Evolutionary conservation across 768 basidiomycete species (phyloP).

Genomic region (Mycena filopes): DNA sequence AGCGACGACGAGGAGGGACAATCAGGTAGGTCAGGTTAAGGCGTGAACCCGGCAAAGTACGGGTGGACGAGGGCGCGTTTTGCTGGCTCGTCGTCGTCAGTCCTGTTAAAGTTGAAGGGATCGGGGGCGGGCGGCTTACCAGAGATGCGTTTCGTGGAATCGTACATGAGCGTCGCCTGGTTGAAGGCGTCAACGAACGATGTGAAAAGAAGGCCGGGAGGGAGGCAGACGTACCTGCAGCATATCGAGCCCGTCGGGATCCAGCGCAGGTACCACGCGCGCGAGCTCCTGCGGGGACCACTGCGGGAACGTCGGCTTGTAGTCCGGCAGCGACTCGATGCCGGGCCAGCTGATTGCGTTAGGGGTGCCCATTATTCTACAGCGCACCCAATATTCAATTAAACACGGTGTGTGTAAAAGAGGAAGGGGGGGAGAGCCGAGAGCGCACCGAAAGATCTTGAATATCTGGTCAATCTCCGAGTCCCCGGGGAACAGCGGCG

Average conservation of each 20-base stretch:
- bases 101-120: neutral
- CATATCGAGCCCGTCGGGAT: slow-evolving; percentile 83
- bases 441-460: slow-evolving; percentile 91
- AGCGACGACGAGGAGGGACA: neutral
- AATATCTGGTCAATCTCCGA: slow-evolving; percentile 99
- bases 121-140: slow-evolving; percentile 59
- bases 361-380: slow-evolving; percentile 94
- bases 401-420: too few relatives aligned
- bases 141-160: slow-evolving; percentile 91
- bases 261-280: slow-evolving; percentile 73
- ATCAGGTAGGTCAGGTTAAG: slow-evolving; percentile 29
- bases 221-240: slow-evolving; percentile 63
- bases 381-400: neutral
- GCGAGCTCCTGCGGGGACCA: slow-evolving; percentile 85
- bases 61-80: slow-evolving; percentile 65
- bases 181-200: neutral
- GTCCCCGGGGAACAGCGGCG: slow-evolving; percentile 96
- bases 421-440: slow-evolving; percentile 22
- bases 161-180: slow-evolving; percentile 83
- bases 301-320: slow-evolving; percentile 96
- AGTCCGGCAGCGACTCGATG: slow-evolving; percentile 87
- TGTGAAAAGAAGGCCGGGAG: neutral
- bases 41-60: slow-evolving; percentile 57
- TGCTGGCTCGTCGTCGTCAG: slow-evolving; percentile 56
- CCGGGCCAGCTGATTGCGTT: slow-evolving; percentile 93